These are phyloP conservation scores for Pelargonium citronellum DNA, from an alignment of 441 rosid genomes.

Conservation along the genomic window DNA sequence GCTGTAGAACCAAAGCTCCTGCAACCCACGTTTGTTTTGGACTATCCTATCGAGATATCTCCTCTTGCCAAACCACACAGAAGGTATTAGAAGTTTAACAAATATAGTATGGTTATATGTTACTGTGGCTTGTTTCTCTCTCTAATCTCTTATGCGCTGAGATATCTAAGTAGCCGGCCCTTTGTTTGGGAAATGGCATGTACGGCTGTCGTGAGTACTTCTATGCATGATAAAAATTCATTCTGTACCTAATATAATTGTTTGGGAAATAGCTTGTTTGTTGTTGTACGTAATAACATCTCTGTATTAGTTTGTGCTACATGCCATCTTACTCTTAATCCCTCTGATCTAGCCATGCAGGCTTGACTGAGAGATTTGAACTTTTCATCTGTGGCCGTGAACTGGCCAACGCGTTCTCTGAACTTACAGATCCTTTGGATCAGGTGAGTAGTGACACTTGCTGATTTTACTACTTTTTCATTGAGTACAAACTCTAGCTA, in stretches of 20 bases:
- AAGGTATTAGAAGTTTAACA: slow-evolving; percentile 34
- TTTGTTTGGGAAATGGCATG: too few species aligned
- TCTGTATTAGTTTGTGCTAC: background rate
- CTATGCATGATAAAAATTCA: background rate
- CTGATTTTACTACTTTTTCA: background rate
- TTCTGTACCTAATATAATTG: too few species aligned
- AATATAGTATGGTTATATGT: slow-evolving; percentile 17
- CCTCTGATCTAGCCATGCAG: slow-evolving; percentile 36
- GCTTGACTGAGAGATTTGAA: slow-evolving; percentile 92
- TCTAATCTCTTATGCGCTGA: background rate
- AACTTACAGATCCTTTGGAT: slow-evolving; percentile 87
- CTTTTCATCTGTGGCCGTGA: slow-evolving; percentile 93
- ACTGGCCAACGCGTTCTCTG: slow-evolving; percentile 93
- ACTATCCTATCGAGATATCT: slow-evolving; percentile 91
- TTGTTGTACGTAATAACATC: background rate
- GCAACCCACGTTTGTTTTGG: slow-evolving; percentile 93
- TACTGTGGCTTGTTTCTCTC: background rate
- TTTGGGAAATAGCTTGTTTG: background rate
- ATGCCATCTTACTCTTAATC: slow-evolving; percentile 10
- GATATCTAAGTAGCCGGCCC: too few species aligned
- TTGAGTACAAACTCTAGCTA: background rate
- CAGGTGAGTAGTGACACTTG: slow-evolving; percentile 43
- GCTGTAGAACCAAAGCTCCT: slow-evolving; percentile 79
- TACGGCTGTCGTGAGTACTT: background rate
- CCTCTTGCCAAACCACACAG: slow-evolving; percentile 93